Evolutionary conservation across 352 stramenopile species (phyloP).

Genomic region (Lagenidium sp.): DNA sequence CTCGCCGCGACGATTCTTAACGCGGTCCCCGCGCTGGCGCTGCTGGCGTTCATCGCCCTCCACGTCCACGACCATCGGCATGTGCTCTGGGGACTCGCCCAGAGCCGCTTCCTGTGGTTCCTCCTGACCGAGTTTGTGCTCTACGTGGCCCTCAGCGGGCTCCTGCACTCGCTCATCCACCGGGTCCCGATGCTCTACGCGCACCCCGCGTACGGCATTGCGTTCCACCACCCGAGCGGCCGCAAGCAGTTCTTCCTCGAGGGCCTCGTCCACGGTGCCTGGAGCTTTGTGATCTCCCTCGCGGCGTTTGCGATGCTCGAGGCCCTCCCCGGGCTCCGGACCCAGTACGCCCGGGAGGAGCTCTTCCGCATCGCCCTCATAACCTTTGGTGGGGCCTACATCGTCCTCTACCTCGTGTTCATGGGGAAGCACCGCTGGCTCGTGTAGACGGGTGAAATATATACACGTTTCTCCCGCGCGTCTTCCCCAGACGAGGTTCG

Average conservation of each 20-base stretch:
- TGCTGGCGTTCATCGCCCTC: slow-evolving; percentile 26
- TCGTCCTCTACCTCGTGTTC: slow-evolving; percentile 40
- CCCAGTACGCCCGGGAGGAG: slow-evolving; percentile 24
- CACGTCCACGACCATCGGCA: slow-evolving; percentile 30
- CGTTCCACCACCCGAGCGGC: slow-evolving; percentile 51
- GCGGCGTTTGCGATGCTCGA: slow-evolving; percentile 37
- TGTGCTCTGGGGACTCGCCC: slow-evolving; percentile 21
- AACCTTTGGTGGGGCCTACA: slow-evolving; percentile 37
- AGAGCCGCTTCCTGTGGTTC: slow-evolving; percentile 43
- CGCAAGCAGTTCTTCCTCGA: slow-evolving; percentile 63
- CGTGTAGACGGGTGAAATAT: too few species aligned
- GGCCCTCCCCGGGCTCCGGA: slow-evolving; percentile 24
- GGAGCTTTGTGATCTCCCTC: slow-evolving; percentile 55
- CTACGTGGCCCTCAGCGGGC: slow-evolving; percentile 48
- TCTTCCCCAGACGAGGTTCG: too few species aligned
- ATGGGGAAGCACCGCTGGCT: slow-evolving; percentile 52
- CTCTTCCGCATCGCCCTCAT: slow-evolving; percentile 33
- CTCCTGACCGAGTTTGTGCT: slow-evolving; percentile 33
- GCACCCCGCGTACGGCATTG: slow-evolving; percentile 35
- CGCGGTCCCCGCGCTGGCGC: slow-evolving; percentile 23
- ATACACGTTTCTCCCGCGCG: too few species aligned
- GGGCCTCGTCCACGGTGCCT: slow-evolving; percentile 42
- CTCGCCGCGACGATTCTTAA: slow-evolving; percentile 15
- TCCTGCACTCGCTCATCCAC: slow-evolving; percentile 62
- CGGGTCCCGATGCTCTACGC: slow-evolving; percentile 36